A percentile compares a stretch with the other conserved stretches of the same genome.
These are phyloP conservation scores for Lachnellula cervina DNA, from an alignment of 2,329 filamentous ascomycete genomes.

Conservation along the genomic window DNA sequence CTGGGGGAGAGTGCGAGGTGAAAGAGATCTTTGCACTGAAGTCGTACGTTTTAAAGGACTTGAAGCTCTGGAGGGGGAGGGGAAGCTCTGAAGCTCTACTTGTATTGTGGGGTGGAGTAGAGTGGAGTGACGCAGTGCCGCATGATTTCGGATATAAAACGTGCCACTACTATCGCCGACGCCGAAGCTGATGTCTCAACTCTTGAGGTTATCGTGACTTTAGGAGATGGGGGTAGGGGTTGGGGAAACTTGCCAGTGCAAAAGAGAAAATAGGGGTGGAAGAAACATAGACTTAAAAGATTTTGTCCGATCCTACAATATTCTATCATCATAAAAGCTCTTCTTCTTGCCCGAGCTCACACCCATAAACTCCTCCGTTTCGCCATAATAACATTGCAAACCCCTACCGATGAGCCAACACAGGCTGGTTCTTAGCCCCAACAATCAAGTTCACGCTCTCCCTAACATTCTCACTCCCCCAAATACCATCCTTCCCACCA, in stretches of 20 bases:
- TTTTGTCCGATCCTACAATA: not conserved
- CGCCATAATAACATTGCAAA: not conserved
- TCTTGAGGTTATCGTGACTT: too few relatives aligned
- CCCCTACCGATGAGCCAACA: not conserved
- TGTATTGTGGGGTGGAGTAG: too few relatives aligned
- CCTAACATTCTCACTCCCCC: constrained; percentile 56
- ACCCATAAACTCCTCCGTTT: not conserved
- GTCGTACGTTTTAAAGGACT: not conserved
- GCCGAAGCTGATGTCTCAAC: too few relatives aligned
- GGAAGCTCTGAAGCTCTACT: too few relatives aligned
- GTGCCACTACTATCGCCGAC: too few relatives aligned
- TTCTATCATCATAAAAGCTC: not conserved
- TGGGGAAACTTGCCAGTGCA: too few relatives aligned
- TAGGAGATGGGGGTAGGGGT: too few relatives aligned
- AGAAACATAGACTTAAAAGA: too few relatives aligned
- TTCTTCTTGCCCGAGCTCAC: not conserved
- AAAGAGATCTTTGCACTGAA: not conserved
- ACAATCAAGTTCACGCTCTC: constrained; percentile 61
- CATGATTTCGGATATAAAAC: too few relatives aligned
- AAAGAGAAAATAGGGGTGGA: too few relatives aligned
- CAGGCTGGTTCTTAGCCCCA: constrained; percentile 5
- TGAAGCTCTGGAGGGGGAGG: not conserved
- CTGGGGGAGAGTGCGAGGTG: not conserved
- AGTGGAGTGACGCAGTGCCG: too few relatives aligned
- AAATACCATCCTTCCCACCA: constrained; percentile 56